Conservation (phyloP, 805 yeast genomes). For the Candida michaelii region DNA sequence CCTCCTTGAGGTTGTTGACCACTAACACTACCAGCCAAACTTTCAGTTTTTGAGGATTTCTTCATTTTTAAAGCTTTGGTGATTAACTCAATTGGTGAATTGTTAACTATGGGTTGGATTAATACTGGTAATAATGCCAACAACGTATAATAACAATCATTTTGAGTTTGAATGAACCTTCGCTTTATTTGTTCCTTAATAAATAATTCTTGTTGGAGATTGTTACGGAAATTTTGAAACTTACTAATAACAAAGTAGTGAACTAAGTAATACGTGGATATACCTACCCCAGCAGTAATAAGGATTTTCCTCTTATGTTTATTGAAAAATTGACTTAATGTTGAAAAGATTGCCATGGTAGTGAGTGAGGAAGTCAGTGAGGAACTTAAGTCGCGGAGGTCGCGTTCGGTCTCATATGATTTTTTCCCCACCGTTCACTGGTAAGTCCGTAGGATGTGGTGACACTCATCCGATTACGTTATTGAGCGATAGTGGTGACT, state of each 20-base stretch:
- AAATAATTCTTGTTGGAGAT: slow-evolving; percentile 39
- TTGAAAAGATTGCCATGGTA: slow-evolving; percentile 42
- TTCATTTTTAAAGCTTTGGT: slow-evolving; percentile 68
- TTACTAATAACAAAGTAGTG: slow-evolving; percentile 39
- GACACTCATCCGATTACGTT: too few relatives aligned
- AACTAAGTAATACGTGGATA: slow-evolving; percentile 37
- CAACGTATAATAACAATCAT: slow-evolving; percentile 82
- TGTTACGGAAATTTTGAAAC: slow-evolving; percentile 39
- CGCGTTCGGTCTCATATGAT: slow-evolving; percentile 1
- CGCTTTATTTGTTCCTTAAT: slow-evolving; percentile 60
- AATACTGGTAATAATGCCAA: slow-evolving; percentile 80
- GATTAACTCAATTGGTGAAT: slow-evolving; percentile 68
- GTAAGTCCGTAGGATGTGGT: background rate
- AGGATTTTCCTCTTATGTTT: slow-evolving; percentile 40
- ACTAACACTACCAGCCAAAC: slow-evolving; percentile 15
- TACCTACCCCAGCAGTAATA: slow-evolving; percentile 31
- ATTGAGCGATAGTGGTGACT: too few relatives aligned
- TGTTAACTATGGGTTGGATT: slow-evolving; percentile 58
- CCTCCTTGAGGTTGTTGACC: slow-evolving; percentile 4
- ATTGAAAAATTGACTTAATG: slow-evolving; percentile 39
- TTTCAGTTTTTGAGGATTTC: slow-evolving; percentile 26
- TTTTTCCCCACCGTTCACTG: background rate
- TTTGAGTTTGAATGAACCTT: slow-evolving; percentile 87
- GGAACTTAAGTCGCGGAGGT: too few relatives aligned
- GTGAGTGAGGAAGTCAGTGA: background rate